Evolutionary conservation across 1,284 basidiomycete genomes (phyloP), one percentile per base, ranked within the genome.

Genomic region (Hypsizygus ulmarius): DNA sequence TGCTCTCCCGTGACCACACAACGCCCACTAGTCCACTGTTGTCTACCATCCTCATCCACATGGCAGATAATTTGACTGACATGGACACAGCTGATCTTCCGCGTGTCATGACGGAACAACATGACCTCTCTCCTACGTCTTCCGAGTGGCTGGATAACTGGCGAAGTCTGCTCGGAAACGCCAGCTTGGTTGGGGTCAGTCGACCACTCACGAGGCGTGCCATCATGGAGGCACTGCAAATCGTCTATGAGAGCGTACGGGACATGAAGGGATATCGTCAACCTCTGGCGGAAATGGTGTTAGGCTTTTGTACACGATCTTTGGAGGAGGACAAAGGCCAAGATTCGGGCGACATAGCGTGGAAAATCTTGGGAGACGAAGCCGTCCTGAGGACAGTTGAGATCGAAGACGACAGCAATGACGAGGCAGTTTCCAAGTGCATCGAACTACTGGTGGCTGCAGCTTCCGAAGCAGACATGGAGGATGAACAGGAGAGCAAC

Each of bases 61-160:
- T 88, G 41, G 75, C 81, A 27, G 74, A 78, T 16, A 78, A 87
- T 59, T 69, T 89, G 16, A 72, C 78, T 1, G 86, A 89, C 54
- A 56, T 61, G 9, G 81, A 87, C 58, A 82, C 82, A 0, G 75
- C 80, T 1, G 73, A 74, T 42, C 69, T 87, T 3, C 77, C 85
- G 4, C 58, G 59, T 10, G 65, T 78, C 36, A 83, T 89, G 81
- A 68, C 72, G 25, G 76, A 81, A 38, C 79, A 84, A 49, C 79
- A 84, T 51, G 76, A 79, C 39, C 71, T 90, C 29, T 81, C 78
- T 2, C 87, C 87, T 0, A 82, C 82, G 10, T 81, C 81, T 0
- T 75, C 81, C 0, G 73, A 79, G 7, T 90, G 87, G 87, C 64
- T 88, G 16, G 65, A 68, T 5, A 81, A 83, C 57, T 89, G 87